Percentiles rank a stretch among this genome's conserved stretches.
These are phyloP conservation scores for Phytophthora meadii DNA, from an alignment of 352 stramenopile species.

Conservation along the genomic window DNA sequence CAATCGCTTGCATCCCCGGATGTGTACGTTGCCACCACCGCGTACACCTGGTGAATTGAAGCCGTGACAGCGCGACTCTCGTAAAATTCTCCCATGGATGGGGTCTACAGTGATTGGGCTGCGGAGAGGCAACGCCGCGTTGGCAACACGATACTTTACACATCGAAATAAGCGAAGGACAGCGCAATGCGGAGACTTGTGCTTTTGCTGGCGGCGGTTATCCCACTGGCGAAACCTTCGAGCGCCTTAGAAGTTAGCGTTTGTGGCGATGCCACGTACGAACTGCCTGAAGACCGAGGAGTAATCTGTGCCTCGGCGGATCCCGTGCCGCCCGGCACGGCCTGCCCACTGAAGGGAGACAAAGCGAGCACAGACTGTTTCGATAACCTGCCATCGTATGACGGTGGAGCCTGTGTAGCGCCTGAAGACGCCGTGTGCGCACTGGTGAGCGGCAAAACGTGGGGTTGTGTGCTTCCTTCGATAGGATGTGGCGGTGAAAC, in stretches of 20 bases:
- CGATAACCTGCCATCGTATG: slow-evolving; percentile 51
- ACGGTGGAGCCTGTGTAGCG: slow-evolving; percentile 34
- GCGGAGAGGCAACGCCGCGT: neutral
- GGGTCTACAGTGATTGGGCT: slow-evolving; percentile 16
- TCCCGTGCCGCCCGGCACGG: slow-evolving; percentile 26
- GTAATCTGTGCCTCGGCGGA: slow-evolving; percentile 56
- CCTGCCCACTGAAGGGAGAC: slow-evolving; percentile 51
- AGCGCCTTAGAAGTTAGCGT: slow-evolving; percentile 28
- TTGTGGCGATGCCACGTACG: slow-evolving; percentile 37
- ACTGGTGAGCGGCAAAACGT: slow-evolving; percentile 44
- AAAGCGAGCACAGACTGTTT: slow-evolving; percentile 49
- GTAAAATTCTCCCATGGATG: slow-evolving; percentile 36
- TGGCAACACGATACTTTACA: slow-evolving; percentile 16
- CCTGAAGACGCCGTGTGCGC: slow-evolving; percentile 54
- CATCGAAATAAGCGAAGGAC: slow-evolving; percentile 22
- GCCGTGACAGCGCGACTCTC: slow-evolving; percentile 16
- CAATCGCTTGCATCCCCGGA: slow-evolving; percentile 21
- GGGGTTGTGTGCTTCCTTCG: slow-evolving; percentile 46
- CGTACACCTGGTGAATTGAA: slow-evolving; percentile 20
- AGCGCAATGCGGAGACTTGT: slow-evolving; percentile 25
- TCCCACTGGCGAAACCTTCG: slow-evolving; percentile 12
- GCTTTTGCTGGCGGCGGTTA: slow-evolving; percentile 1
- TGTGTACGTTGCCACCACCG: slow-evolving; percentile 17
- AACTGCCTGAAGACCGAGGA: slow-evolving; percentile 41
- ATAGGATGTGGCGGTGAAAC: slow-evolving; percentile 23